Evolutionary conservation across 2,329 filamentous ascomycete species (phyloP).

Genomic region (Podosphaera xanthii): DNA sequence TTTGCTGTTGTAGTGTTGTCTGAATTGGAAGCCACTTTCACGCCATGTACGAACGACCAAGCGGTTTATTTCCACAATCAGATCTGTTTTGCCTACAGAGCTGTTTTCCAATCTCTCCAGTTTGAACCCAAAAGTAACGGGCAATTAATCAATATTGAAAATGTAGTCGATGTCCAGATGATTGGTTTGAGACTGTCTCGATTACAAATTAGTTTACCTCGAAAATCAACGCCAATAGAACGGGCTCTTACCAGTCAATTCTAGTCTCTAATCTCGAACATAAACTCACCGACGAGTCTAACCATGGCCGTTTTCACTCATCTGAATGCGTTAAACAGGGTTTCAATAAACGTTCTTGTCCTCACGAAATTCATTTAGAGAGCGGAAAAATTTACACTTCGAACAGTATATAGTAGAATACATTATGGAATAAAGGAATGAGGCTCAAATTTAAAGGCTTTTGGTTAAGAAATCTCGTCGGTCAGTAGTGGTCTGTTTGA

Average conservation of each 20-base stretch:
- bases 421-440: too few species aligned
- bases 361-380: background rate
- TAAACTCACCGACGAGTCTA: background rate
- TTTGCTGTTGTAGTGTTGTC: too few species aligned
- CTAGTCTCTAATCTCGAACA: background rate
- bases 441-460: too few species aligned
- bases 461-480: too few species aligned
- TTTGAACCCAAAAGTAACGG: background rate
- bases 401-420: background rate
- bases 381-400: background rate
- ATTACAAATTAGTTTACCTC: background rate
- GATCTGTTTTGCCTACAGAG: background rate
- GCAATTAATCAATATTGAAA: background rate
- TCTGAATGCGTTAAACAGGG: background rate
- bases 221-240: background rate
- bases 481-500: too few species aligned
- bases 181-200: too few species aligned
- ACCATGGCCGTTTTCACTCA: background rate
- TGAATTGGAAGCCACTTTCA: too few species aligned
- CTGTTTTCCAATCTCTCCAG: background rate
- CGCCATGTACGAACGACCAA: too few species aligned
- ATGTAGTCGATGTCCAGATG: background rate
- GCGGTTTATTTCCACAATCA: too few species aligned
- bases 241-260: background rate
- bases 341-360: background rate